These are phyloP conservation scores for Fomitopsis palustris DNA, from an alignment of 1,284 basidiomycete species.

Conservation along the genomic window DNA sequence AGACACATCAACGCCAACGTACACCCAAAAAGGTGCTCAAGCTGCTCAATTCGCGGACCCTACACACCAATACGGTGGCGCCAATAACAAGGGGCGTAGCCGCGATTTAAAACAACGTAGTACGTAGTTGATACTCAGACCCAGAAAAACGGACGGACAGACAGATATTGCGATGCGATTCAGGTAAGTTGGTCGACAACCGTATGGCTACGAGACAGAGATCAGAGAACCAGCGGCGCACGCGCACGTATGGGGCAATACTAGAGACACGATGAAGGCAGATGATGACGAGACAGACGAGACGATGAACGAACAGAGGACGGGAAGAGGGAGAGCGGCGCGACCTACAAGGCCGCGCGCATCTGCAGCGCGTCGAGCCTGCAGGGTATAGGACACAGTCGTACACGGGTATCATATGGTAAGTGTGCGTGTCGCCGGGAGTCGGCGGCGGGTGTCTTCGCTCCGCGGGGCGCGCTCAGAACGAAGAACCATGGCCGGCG, in stretches of 20 bases:
- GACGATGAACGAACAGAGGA: not conserved
- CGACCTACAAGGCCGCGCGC: slow-evolving; percentile 4
- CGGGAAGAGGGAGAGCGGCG: not conserved
- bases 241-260: not conserved
- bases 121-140: not conserved
- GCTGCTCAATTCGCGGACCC: not conserved
- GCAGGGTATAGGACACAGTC: slow-evolving; percentile 3
- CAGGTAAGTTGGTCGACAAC: not conserved
- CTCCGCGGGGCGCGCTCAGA: not conserved
- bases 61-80: not conserved
- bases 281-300: not conserved
- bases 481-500: slow-evolving; percentile 1
- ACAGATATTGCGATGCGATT: not conserved
- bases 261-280: not conserved
- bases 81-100: not conserved
- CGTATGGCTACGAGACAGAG: not conserved
- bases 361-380: slow-evolving; percentile 5
- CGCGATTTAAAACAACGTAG: not conserved
- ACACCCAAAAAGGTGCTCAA: no score
- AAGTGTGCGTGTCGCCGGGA: not conserved
- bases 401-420: not conserved
- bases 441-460: no score
- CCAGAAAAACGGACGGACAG: not conserved
- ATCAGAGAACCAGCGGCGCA: not conserved
- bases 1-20: no score